Base-by-base conservation (phyloP, 2,329 filamentous ascomycete species). In the Ophiosphaerella korrae region DNA sequence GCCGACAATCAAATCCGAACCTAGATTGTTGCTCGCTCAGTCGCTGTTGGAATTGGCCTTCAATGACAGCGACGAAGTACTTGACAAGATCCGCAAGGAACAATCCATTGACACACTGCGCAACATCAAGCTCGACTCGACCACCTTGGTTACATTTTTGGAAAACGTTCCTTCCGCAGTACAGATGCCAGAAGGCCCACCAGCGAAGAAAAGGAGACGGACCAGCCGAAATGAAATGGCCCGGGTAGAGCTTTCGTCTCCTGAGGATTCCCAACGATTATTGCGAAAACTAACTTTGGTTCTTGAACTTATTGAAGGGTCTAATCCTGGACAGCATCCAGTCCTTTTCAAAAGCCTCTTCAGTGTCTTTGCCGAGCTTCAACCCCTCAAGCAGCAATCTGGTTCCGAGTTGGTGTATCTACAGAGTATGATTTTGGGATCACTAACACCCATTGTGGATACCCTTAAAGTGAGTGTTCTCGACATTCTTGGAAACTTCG, bases 381-480 rank as follows among this genome's bases (percentile, higher is more conserved):
- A 96, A 63, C 88, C 91, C 53, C 89, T 94, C 70, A 88, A 90
- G 70, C 84, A 86, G 23, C 84, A 93, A 50, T 85, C 92, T 23
- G 87, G 89, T 36, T 93, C 92, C 0, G 92, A 95, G 68, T 82
- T 97, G 54, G 90, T 92, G 13, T 97, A 97, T 75, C 79, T 97
- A 36, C 89, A 97, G 71, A 90, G 89, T 58, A 77, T 97, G 45
- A 86, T 94, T 7, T 82, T 99, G 34, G 85, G 88, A 57, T 92
- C 89, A 62, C 80, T 99, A 31, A 80, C 93, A 43, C 86, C 88
- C 36, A 96, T 97, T 75, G 86, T 97, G 60, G 88, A 91, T 51
- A 85, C 85, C 0, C 87, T 89, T 64, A 89, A 89, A 74, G 67
- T 57, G 40, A 46, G 50, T 33, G 34, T 13, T 21, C 9, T 36